Evolutionary conservation across 352 stramenopile genomes (phyloP), one percentile per base, ranked within the genome.

Genomic region (Phytophthora syringae): DNA sequence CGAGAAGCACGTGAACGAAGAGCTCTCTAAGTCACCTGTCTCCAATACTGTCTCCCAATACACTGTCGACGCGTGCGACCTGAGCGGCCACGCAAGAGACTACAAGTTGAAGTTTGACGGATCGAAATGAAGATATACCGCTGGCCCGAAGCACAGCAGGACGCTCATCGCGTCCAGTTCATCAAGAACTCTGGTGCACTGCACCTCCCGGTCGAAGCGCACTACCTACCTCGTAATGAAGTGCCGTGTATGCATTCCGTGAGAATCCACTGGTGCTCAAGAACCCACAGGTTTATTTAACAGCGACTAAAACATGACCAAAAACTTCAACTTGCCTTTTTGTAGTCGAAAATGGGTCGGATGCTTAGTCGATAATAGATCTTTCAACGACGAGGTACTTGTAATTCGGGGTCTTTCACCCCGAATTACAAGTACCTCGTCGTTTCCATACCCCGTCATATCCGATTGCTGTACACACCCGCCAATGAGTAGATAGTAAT

Each of bases 261-360:
- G 80, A 91, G 72, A 77, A 77, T 53, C 80, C 80, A 7, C 64
- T 91, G 60, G 67, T 91, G 30, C 45, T 89, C 55, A 86, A 89
- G 60, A 84, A 90, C 67, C 78, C 80, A 25, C 70, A 77, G 56
- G n/a, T n/a, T n/a, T n/a, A n/a, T n/a, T n/a, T n/a, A n/a, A n/a
- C n/a, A n/a, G n/a, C n/a, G n/a, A n/a, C n/a, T n/a, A n/a, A n/a
- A n/a, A n/a, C n/a, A n/a, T n/a, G n/a, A n/a, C n/a, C n/a, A n/a
- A n/a, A n/a, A n/a, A n/a, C n/a, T n/a, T n/a, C n/a, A n/a, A n/a
- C n/a, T n/a, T n/a, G n/a, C n/a, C n/a, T n/a, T n/a, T n/a, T n/a
- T n/a, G n/a, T n/a, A n/a, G n/a, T n/a, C n/a, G n/a, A n/a, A n/a
- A n/a, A n/a, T n/a, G n/a, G n/a, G n/a, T n/a, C n/a, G n/a, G n/a